phyloP scores from a whole-genome alignment of 495 filamentous ascomycete species.

The Chlorociboria aeruginascens region DNA sequence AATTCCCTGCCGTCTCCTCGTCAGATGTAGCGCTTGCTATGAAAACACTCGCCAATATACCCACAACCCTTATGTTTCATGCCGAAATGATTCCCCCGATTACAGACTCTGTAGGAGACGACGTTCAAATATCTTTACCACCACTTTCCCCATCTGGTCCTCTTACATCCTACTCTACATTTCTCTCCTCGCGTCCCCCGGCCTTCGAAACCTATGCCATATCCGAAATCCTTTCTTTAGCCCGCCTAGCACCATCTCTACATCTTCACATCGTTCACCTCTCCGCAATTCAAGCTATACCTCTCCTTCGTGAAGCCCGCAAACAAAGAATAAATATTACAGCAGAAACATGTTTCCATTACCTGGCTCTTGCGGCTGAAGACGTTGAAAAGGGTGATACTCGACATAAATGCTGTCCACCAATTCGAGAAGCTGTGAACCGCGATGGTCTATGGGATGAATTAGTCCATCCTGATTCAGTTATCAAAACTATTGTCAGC shows the following conservation, averaged over 20 bases:
- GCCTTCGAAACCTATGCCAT: conserved; percentile 89
- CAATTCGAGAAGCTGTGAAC: conserved; percentile 75
- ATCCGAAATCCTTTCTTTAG: conserved; percentile 69
- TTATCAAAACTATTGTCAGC: conserved; percentile 89
- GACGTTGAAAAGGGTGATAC: conserved; percentile 82
- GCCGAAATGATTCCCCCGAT: conserved; percentile 95
- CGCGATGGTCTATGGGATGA: conserved; percentile 86
- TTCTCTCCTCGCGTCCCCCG: conserved; percentile 81
- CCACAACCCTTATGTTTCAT: conserved; percentile 95
- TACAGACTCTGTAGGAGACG: conserved; percentile 67
- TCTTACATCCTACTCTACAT: conserved; percentile 75
- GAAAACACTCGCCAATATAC: conserved; percentile 56
- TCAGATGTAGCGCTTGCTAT: conserved; percentile 71
- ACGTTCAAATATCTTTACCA: conserved; percentile 57
- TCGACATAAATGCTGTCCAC: conserved; percentile 94
- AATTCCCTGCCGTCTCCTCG: conserved; percentile 83
- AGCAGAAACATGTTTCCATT: conserved; percentile 97
- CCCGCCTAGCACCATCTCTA: conserved; percentile 69
- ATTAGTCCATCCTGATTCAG: conserved; percentile 53
- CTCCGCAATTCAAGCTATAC: conserved; percentile 85
- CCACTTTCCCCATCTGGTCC: conserved; percentile 65
- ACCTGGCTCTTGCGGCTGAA: conserved; percentile 83
- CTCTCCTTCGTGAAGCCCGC: conserved; percentile 70
- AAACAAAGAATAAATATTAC: conserved; percentile 77
- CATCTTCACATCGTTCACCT: conserved; percentile 92